Percentiles rank a stretch among this genome's conserved stretches.
Conservation (phyloP, 495 filamentous ascomycete genomes). For the Neurospora sp. region DNA sequence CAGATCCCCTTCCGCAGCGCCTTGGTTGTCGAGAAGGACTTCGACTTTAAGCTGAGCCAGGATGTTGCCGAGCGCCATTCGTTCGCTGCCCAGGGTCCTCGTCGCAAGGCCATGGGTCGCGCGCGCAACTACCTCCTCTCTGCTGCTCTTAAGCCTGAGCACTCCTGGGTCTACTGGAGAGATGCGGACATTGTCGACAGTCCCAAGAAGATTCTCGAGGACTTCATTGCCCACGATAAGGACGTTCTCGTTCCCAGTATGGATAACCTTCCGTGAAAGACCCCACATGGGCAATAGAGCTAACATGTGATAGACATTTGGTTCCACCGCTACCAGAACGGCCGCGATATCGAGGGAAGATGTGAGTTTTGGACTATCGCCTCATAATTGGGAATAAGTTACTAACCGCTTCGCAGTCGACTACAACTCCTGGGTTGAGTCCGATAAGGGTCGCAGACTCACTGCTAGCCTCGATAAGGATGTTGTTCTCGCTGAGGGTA, state of each 20-base stretch:
- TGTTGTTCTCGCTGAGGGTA: constrained; percentile 77
- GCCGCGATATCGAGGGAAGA: constrained; percentile 81
- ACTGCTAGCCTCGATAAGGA: constrained; percentile 65
- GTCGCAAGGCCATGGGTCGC: constrained; percentile 79
- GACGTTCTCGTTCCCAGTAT: constrained; percentile 94
- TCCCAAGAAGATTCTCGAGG: constrained; percentile 78
- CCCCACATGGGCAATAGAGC: constrained; percentile 1
- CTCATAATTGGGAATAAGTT: not conserved
- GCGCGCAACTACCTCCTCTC: constrained; percentile 89
- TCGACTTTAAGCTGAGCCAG: constrained; percentile 60
- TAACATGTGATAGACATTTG: constrained; percentile 65
- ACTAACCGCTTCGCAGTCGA: constrained; percentile 53
- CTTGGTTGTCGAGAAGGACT: constrained; percentile 80
- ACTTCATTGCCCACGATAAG: constrained; percentile 86
- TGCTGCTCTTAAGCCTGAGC: constrained; percentile 77
- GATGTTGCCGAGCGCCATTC: constrained; percentile 72
- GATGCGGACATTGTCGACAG: constrained; percentile 95
- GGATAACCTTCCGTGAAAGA: constrained; percentile 17
- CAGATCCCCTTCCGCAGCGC: constrained; percentile 74
- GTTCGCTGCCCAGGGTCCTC: constrained; percentile 79
- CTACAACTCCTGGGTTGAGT: constrained; percentile 99
- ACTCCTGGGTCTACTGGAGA: constrained; percentile 98
- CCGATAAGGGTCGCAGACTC: constrained; percentile 67
- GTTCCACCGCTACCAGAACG: constrained; percentile 89
- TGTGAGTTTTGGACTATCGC: constrained; percentile 48